Evolutionary conservation across 306 rosid species (phyloP).

Genomic region (Luffa acutangula): DNA sequence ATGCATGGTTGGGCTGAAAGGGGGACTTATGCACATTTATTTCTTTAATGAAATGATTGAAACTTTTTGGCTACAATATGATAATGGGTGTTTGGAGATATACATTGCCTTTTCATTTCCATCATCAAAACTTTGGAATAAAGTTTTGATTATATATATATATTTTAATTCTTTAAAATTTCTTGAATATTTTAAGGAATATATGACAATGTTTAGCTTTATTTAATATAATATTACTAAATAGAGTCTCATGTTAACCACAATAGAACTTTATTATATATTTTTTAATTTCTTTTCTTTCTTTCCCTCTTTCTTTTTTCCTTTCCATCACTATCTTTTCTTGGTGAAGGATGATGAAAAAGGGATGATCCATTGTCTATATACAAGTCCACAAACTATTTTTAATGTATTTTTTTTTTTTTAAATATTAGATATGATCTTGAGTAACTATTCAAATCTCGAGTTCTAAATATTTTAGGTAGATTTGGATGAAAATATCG

Average conservation of each 20-base stretch:
- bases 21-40: not conserved
- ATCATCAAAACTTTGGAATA: not conserved
- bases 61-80: constrained; percentile 6
- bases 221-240: not conserved
- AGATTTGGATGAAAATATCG: too few relatives aligned
- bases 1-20: constrained; percentile 10
- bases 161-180: not conserved
- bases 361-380: not conserved
- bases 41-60: constrained; percentile 10
- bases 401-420: too few relatives aligned
- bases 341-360: not conserved
- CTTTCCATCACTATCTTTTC: not conserved
- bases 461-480: too few relatives aligned
- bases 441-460: too few relatives aligned
- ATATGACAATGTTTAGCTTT: not conserved
- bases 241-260: not conserved
- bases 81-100: not conserved
- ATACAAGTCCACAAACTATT: not conserved
- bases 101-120: not conserved
- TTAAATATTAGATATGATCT: too few relatives aligned
- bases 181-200: not conserved
- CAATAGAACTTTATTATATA: not conserved
- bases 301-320: not conserved
- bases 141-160: not conserved
- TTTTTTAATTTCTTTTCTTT: not conserved